Conservation (phyloP, 2,329 filamentous ascomycete species). For the Colletotrichum tamarilloi region DNA sequence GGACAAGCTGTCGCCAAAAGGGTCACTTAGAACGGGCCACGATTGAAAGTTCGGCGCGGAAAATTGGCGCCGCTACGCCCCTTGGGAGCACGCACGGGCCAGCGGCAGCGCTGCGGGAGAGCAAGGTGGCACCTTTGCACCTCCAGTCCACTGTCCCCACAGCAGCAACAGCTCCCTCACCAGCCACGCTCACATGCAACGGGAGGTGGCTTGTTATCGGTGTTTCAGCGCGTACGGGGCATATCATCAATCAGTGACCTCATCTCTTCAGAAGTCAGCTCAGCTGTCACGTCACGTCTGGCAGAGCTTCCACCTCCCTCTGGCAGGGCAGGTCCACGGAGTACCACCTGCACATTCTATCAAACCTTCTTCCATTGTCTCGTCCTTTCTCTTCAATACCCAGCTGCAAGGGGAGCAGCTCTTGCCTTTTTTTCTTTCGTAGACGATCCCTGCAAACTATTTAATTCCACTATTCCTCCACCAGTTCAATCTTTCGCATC, state of each 20-base stretch:
- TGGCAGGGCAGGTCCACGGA: conserved; percentile 12
- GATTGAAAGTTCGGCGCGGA: conserved; percentile 36
- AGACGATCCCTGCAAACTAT: background rate
- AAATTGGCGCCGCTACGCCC: conserved; percentile 34
- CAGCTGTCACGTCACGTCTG: conserved; percentile 27
- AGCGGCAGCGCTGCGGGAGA: background rate
- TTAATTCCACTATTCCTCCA: background rate
- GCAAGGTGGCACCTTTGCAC: background rate
- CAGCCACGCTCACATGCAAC: conserved; percentile 13
- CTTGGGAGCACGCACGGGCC: conserved; percentile 26
- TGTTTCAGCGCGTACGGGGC: conserved; percentile 32
- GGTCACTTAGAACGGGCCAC: conserved; percentile 35
- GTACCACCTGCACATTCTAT: conserved; percentile 12
- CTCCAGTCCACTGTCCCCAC: background rate
- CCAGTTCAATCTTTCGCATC: background rate
- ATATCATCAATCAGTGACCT: conserved; percentile 33
- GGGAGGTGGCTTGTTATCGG: conserved; percentile 26
- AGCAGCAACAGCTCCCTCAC: background rate
- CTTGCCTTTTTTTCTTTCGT: conserved; percentile 22
- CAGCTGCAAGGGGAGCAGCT: conserved; percentile 1
- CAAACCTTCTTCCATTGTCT: background rate
- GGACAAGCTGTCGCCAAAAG: conserved; percentile 42
- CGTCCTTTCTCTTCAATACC: background rate
- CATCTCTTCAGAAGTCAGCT: conserved; percentile 20
- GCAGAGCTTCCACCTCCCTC: conserved; percentile 25